These are phyloP conservation scores for Mucor irregularis DNA, from an alignment of 371 early-diverging fungal species.

Conservation along the genomic window DNA sequence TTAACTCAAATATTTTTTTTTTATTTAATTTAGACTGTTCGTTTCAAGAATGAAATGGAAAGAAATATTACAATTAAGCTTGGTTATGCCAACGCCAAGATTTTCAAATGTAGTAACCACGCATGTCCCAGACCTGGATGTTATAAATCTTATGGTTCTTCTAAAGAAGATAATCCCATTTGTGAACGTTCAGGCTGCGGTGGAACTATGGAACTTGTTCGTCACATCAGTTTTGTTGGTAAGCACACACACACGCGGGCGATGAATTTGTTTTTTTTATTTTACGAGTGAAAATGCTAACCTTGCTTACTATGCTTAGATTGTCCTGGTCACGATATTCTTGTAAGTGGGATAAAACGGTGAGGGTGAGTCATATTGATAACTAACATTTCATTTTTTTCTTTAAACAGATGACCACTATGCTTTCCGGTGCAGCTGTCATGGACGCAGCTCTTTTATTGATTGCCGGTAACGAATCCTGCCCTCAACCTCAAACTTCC, in stretches of 20 bases:
- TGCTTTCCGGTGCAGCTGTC: slow-evolving; percentile 99
- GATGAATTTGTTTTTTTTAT: neutral
- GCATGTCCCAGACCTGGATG: slow-evolving; percentile 97
- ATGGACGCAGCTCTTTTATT: slow-evolving; percentile 99
- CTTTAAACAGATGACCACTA: slow-evolving; percentile 92
- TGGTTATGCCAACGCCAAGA: slow-evolving; percentile 99
- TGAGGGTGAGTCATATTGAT: neutral
- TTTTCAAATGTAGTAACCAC: slow-evolving; percentile 93
- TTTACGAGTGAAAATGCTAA: neutral
- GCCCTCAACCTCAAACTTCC: slow-evolving; percentile 99
- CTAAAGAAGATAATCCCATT: slow-evolving; percentile 85
- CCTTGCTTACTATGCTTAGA: slow-evolving; percentile 49
- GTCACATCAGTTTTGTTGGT: slow-evolving; percentile 98
- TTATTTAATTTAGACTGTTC: slow-evolving; percentile 78
- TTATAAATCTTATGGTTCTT: slow-evolving; percentile 87
- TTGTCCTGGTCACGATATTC: slow-evolving; percentile 99
- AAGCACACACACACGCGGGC: neutral
- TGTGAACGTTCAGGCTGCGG: slow-evolving; percentile 93
- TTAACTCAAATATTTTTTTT: neutral
- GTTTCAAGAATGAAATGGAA: slow-evolving; percentile 99
- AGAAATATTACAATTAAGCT: slow-evolving; percentile 99
- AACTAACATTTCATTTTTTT: neutral
- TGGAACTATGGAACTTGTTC: slow-evolving; percentile 86
- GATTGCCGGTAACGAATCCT: slow-evolving; percentile 99
- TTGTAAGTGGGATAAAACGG: slow-evolving; percentile 39